Conservation (phyloP, 805 yeast species). For the Starmerella khaoyaiensis region DNA sequence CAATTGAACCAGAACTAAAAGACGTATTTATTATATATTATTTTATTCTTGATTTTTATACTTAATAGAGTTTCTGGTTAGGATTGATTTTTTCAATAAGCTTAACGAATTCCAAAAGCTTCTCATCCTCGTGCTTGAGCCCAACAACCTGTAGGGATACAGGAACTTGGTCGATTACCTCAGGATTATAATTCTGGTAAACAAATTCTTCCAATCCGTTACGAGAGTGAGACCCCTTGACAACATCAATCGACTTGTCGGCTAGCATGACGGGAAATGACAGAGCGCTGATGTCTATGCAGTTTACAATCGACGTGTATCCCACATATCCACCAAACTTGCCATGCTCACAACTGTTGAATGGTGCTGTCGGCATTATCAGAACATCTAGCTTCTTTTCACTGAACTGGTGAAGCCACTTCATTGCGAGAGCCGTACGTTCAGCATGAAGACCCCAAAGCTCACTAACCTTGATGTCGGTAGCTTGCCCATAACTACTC, state of each 20-base stretch:
- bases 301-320: conserved; percentile 35
- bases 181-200: conserved; percentile 33
- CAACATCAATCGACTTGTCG: conserved; percentile 27
- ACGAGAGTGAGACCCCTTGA: conserved; percentile 21
- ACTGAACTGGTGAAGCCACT: conserved; percentile 1
- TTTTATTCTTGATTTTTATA: neutral
- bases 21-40: neutral
- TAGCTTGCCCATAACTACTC: neutral
- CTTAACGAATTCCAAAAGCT: conserved; percentile 29
- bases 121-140: conserved; percentile 47
- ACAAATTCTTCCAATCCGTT: conserved; percentile 1
- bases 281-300: conserved; percentile 33
- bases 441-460: conserved; percentile 1
- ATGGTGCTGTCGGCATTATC: conserved; percentile 5
- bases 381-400: conserved; percentile 2
- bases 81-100: neutral
- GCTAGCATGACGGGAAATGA: conserved; percentile 4
- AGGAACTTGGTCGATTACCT: conserved; percentile 39
- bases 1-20: conserved; percentile 11
- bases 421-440: neutral
- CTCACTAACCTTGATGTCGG: neutral
- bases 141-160: conserved; percentile 45
- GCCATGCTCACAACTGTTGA: conserved; percentile 2
- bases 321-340: conserved; percentile 15
- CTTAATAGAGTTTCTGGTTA: neutral